phyloP scores from a whole-genome alignment of 805 yeast genomes.

The Peterozyma toletana region DNA sequence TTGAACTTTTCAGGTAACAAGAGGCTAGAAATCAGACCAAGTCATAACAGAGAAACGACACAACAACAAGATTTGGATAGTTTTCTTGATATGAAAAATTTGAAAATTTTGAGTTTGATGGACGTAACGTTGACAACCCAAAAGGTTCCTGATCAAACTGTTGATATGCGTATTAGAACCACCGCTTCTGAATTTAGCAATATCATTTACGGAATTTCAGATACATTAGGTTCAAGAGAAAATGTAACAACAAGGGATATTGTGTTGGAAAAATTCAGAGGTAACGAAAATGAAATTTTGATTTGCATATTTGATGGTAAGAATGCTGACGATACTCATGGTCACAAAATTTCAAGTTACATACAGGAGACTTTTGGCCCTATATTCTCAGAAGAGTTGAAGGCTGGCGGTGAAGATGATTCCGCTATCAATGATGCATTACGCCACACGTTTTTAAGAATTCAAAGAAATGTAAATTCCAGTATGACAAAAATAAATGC shows the following conservation, averaged over 20 bases:
- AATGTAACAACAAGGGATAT: constrained; percentile 73
- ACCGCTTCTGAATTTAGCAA: constrained; percentile 74
- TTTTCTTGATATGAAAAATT: constrained; percentile 50
- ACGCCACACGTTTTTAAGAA: constrained; percentile 68
- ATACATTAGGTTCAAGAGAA: constrained; percentile 63
- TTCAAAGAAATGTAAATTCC: constrained; percentile 79
- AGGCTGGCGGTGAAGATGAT: constrained; percentile 19
- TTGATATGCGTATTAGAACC: constrained; percentile 80
- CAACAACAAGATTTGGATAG: constrained; percentile 62
- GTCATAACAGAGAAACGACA: constrained; percentile 45
- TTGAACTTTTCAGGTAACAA: constrained; percentile 90
- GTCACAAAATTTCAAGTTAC: constrained; percentile 62
- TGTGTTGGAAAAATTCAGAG: constrained; percentile 81
- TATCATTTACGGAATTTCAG: constrained; percentile 88
- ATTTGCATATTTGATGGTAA: constrained; percentile 85
- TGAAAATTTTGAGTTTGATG: constrained; percentile 78
- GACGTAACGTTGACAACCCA: constrained; percentile 92
- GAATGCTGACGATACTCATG: constrained; percentile 43
- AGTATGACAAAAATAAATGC: constrained; percentile 37
- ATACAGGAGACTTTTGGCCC: constrained; percentile 68
- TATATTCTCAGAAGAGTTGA: constrained; percentile 61
- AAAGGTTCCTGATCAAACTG: constrained; percentile 81
- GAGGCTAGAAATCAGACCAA: constrained; percentile 79
- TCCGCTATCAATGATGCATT: constrained; percentile 67
- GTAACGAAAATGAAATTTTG: constrained; percentile 73